Evolutionary conservation across 495 filamentous ascomycete genomes (phyloP).

Genomic region (Cladorrhinum samala): DNA sequence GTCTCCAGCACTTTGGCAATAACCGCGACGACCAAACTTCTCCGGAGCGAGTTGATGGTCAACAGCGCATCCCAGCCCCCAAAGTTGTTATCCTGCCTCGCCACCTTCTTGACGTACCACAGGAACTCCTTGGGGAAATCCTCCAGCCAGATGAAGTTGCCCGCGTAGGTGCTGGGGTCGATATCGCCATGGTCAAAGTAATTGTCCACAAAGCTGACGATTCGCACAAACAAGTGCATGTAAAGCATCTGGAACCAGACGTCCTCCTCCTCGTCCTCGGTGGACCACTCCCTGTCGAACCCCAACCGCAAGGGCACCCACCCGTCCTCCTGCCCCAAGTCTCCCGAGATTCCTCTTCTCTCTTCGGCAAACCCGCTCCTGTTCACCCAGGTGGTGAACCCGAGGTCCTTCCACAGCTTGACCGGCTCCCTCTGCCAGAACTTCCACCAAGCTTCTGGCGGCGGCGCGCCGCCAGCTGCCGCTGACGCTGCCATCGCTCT

Average conservation of each 20-base stretch:
- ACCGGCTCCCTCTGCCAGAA: background rate
- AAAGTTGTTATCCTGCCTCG: constrained; percentile 27
- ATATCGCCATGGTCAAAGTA: constrained; percentile 16
- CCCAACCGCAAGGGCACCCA: constrained; percentile 17
- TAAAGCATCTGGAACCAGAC: constrained; percentile 21
- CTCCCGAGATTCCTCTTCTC: background rate
- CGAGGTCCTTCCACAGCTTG: background rate
- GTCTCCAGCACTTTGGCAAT: constrained; percentile 36
- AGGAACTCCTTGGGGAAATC: constrained; percentile 26
- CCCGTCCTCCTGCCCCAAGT: background rate
- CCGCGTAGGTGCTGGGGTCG: background rate
- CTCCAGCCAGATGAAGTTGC: constrained; percentile 8
- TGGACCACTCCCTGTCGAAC: constrained; percentile 6
- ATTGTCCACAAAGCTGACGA: background rate
- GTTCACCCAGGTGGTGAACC: background rate
- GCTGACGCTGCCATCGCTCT: too few species aligned
- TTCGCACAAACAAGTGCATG: constrained; percentile 8
- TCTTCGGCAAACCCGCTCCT: background rate
- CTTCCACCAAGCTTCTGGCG: background rate
- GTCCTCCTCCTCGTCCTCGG: background rate
- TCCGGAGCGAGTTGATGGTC: constrained; percentile 24
- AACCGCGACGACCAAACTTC: constrained; percentile 37
- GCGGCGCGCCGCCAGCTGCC: too few species aligned
- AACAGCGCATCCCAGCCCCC: constrained; percentile 40
- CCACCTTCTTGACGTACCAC: constrained; percentile 30